Evolutionary conservation across 2,329 filamentous ascomycete species (phyloP), one percentile per base, ranked within the genome.

Genomic region (Ilyonectria destructans): DNA sequence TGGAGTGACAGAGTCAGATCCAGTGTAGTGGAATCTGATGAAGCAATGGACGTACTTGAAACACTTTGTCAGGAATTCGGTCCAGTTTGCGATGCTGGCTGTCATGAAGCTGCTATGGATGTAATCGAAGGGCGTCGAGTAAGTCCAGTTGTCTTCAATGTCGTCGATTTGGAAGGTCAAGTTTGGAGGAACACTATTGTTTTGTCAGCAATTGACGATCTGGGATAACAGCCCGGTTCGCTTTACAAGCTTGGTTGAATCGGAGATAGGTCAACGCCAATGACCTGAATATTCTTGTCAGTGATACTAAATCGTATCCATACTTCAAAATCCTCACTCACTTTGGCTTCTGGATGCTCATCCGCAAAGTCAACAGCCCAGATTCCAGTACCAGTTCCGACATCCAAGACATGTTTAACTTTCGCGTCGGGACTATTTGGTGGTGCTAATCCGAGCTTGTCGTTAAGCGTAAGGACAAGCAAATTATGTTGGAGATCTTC

Each of bases 121-220:
- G 26, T 68, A 68, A n/a, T 64, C 56, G 19, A 68, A 68, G 2
- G 40, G 59, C 6, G 46, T n/a, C 3, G 31, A 23, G 31, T 56
- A 68, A 40, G 29, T 56, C 65, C 65, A 68, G 5, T 54, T 29
- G n/a, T 67, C 65, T 2, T 67, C 65, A 33, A 67, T 54, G n/a
- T 67, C 65, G 26, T 67, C 65, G 26, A 67, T 55, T 31, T 54
- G 43, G 19, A 67, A 67, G 1, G 23, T 48, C 7, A 67, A 35
- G n/a, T 67, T 67, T 23, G 60, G 60, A 4, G 65, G 55, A 15
- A 67, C 65, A 12, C 65, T 67, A 10, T 6, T 15, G 6, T 40
- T 6, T 5, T 17, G 37, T 40, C 12, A 45, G 13, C 21, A 13
- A 15, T 40, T 13, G 37, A 40, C 12, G 6, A 40, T 40, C 6